Evolutionary conservation across 768 basidiomycete genomes (phyloP).

Genomic region (Termitomyces bulborhizus): DNA sequence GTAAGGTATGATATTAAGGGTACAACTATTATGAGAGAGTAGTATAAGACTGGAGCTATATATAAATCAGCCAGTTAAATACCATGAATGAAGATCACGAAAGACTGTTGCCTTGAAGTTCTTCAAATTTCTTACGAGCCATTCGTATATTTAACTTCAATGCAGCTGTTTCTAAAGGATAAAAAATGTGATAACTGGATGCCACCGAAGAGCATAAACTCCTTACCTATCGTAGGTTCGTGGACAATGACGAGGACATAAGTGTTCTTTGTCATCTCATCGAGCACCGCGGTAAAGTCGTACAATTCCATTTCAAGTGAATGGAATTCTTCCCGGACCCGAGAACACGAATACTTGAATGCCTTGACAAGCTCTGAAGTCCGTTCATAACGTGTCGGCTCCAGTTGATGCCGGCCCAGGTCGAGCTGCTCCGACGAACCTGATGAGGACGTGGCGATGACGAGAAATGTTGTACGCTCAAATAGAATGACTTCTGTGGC

Average conservation of each 20-base stretch:
- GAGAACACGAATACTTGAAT: constrained; percentile 89
- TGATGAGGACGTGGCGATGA: constrained; percentile 75
- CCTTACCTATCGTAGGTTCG: constrained; percentile 79
- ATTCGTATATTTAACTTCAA: constrained; percentile 84
- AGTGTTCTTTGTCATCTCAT: constrained; percentile 90
- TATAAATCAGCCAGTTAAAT: constrained; percentile 4
- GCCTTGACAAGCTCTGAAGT: constrained; percentile 93
- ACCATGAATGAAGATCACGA: constrained; percentile 18
- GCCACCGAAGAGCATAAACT: background rate
- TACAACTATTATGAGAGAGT: constrained; percentile 2
- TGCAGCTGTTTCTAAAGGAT: constrained; percentile 72
- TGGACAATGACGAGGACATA: constrained; percentile 89
- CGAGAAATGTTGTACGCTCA: constrained; percentile 96
- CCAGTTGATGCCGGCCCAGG: constrained; percentile 38
- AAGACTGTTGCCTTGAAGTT: constrained; percentile 73
- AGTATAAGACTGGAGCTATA: constrained; percentile 2
- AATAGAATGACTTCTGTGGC: constrained; percentile 95
- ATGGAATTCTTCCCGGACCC: constrained; percentile 78
- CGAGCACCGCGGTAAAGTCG: constrained; percentile 85
- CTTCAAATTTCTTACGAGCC: constrained; percentile 83
- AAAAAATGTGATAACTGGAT: background rate
- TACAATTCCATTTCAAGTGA: constrained; percentile 81
- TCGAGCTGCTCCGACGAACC: constrained; percentile 20
- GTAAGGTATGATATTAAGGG: constrained; percentile 1
- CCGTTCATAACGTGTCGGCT: constrained; percentile 74